Conservation (phyloP, 176 grass and related monocot species). For the Dactylis glomerata region DNA sequence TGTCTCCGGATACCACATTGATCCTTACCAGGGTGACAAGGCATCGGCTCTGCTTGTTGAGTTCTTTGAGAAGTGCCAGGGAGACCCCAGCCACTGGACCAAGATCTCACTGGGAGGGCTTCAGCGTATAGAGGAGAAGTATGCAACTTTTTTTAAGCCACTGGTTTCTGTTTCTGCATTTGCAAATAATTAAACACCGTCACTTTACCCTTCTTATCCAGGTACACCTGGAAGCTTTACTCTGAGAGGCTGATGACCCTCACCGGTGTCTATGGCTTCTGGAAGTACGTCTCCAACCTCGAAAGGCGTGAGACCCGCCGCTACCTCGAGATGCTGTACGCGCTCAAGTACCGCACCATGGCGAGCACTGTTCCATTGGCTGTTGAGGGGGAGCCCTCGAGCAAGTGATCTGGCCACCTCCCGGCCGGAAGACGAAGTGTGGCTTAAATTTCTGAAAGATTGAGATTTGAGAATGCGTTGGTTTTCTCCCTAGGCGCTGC, state of each 20-base stretch:
- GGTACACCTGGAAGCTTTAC: conserved; percentile 98
- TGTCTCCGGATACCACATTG: conserved; percentile 92
- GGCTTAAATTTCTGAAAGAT: conserved; percentile 18
- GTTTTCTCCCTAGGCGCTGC: conserved; percentile 29
- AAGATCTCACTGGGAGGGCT: conserved; percentile 82
- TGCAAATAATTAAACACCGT: not conserved
- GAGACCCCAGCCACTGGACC: conserved; percentile 61
- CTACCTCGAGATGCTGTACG: conserved; percentile 99
- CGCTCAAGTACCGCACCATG: conserved; percentile 95
- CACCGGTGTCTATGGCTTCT: conserved; percentile 92
- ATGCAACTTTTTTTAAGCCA: conserved; percentile 11
- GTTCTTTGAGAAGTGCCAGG: conserved; percentile 87
- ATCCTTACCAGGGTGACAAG: conserved; percentile 95
- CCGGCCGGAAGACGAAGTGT: conserved; percentile 21
- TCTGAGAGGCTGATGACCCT: conserved; percentile 99
- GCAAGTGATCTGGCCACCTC: conserved; percentile 36
- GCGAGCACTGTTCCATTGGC: conserved; percentile 86
- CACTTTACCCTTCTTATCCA: conserved; percentile 8
- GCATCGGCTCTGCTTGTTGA: conserved; percentile 74
- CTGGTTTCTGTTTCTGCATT: not conserved
- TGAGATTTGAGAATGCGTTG: conserved; percentile 39
- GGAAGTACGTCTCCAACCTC: conserved; percentile 99
- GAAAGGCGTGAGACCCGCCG: conserved; percentile 92
- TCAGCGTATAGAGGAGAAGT: conserved; percentile 97
- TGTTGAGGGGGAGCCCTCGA: conserved; percentile 59